Conservation (phyloP, 495 filamentous ascomycete genomes). For the Tuber umbilicatum region DNA sequence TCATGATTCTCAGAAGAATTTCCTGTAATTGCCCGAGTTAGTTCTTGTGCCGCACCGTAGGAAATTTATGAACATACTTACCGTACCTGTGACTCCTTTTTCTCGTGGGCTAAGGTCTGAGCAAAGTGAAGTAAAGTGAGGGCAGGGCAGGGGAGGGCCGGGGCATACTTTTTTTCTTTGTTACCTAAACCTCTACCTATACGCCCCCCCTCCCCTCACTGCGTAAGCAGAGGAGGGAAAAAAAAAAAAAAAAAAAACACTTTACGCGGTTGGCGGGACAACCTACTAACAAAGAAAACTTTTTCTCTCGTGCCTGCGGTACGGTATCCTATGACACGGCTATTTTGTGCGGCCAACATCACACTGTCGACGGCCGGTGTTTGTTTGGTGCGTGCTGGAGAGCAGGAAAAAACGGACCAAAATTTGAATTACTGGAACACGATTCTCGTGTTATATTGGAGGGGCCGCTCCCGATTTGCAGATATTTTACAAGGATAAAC, state of each 20-base stretch:
- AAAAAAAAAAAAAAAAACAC: no score
- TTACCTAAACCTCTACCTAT: not conserved
- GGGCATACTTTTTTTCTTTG: not conserved
- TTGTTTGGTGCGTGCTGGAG: not conserved
- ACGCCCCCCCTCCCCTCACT: not conserved
- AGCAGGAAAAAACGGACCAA: not conserved
- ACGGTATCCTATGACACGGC: not conserved
- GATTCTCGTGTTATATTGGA: not conserved
- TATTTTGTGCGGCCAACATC: conserved; percentile 1
- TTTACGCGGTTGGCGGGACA: conserved; percentile 4
- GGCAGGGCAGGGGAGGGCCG: not conserved
- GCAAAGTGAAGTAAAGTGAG: not conserved
- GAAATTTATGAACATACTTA: conserved; percentile 2
- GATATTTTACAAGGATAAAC: not conserved
- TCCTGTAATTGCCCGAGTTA: conserved; percentile 4
- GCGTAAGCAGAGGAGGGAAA: conserved; percentile 3
- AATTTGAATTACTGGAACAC: not conserved
- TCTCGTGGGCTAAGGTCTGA: not conserved
- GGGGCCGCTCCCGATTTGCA: not conserved
- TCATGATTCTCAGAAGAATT: not conserved
- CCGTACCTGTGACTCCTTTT: not conserved
- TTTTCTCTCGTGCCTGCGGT: not conserved
- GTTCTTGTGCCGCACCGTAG: not conserved
- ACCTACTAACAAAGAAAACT: conserved; percentile 1
- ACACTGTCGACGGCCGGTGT: not conserved